Conservation (phyloP, 345 rosid species). For the Laguncularia racemosa region DNA sequence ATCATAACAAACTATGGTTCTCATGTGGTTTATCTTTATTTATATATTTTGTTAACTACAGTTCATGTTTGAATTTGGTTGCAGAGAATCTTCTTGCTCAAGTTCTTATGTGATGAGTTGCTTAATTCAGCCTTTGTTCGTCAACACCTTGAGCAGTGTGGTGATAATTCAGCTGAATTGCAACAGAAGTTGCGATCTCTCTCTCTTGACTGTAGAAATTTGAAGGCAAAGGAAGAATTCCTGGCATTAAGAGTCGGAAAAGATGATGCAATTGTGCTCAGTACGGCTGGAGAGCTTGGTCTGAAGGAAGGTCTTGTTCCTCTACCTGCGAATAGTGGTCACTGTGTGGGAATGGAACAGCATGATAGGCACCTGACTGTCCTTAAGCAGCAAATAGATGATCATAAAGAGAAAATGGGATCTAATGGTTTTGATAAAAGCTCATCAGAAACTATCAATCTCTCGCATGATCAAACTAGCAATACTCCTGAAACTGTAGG, state of each 20-base stretch:
- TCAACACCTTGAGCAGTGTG: slow-evolving; percentile 91
- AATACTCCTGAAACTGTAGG: slow-evolving; percentile 15
- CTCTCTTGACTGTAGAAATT: slow-evolving; percentile 55
- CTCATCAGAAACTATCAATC: slow-evolving; percentile 13
- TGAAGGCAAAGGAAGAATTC: slow-evolving; percentile 62
- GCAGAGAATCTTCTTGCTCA: slow-evolving; percentile 81
- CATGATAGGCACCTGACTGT: slow-evolving; percentile 13
- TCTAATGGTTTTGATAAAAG: slow-evolving; percentile 15
- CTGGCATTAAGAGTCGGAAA: slow-evolving; percentile 53
- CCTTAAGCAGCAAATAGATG: slow-evolving; percentile 24
- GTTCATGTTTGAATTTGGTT: slow-evolving; percentile 17
- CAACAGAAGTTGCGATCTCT: slow-evolving; percentile 86
- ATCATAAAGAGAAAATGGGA: slow-evolving; percentile 19
- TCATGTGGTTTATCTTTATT: slow-evolving; percentile 4
- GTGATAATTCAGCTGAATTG: slow-evolving; percentile 60
- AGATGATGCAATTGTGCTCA: slow-evolving; percentile 26
- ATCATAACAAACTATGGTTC: neutral
- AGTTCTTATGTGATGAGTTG: slow-evolving; percentile 84
- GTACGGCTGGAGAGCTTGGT: slow-evolving; percentile 30
- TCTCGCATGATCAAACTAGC: slow-evolving; percentile 14
- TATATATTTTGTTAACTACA: slow-evolving; percentile 9
- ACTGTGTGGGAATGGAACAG: slow-evolving; percentile 11
- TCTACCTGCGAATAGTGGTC: slow-evolving; percentile 15
- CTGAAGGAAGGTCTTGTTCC: slow-evolving; percentile 27
- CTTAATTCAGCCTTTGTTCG: slow-evolving; percentile 71